phyloP scores from a whole-genome alignment of 2,329 filamentous ascomycete species.

The Sphaerostilbella broomeana region DNA sequence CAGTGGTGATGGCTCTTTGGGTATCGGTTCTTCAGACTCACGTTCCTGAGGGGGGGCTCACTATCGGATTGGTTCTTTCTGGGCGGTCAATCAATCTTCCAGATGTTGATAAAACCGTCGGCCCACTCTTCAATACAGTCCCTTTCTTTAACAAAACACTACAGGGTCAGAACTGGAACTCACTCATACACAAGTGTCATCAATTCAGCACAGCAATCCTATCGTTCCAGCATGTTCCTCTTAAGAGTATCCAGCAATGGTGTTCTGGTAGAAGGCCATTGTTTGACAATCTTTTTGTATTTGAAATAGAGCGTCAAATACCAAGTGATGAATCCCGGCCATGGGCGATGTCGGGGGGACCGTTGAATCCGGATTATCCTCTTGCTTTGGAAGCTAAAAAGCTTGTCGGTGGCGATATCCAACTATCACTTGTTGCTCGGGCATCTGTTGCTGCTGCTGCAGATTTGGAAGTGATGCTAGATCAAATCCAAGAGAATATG shows the following conservation, averaged over 20 bases:
- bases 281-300: constrained; percentile 80
- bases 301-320: constrained; percentile 49
- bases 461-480: constrained; percentile 31
- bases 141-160: constrained; percentile 55
- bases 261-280: constrained; percentile 52
- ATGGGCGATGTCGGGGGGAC: constrained; percentile 50
- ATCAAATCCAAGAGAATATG: constrained; percentile 29
- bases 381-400: constrained; percentile 69
- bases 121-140: constrained; percentile 85
- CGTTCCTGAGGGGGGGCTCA: constrained; percentile 39
- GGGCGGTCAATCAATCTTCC: constrained; percentile 67
- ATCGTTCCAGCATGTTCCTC: constrained; percentile 64
- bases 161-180: constrained; percentile 47
- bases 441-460: constrained; percentile 27
- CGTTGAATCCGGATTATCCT: constrained; percentile 58
- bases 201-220: constrained; percentile 61
- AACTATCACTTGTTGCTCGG: constrained; percentile 55
- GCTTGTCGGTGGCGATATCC: constrained; percentile 39
- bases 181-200: constrained; percentile 59
- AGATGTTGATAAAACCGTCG: constrained; percentile 60
- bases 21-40: constrained; percentile 51
- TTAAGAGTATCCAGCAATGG: constrained; percentile 79
- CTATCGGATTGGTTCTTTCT: constrained; percentile 70
- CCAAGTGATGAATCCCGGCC: constrained; percentile 27
- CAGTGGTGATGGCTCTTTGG: constrained; percentile 72